Evolutionary conservation across 106 monocot genomes (phyloP), one percentile per base, ranked within the genome.

Genomic region (Phalaenopsis aphrodite): DNA sequence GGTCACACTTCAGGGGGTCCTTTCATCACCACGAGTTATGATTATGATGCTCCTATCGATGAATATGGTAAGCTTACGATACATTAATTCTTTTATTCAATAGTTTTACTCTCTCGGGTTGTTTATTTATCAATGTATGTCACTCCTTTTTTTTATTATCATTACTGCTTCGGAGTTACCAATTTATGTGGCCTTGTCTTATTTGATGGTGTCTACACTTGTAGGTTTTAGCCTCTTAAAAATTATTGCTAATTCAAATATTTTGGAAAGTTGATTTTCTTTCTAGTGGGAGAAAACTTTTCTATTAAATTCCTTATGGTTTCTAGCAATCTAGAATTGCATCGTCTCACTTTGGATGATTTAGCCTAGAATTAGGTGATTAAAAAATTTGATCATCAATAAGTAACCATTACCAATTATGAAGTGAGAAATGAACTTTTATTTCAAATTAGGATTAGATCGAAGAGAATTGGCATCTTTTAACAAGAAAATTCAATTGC

Each of bases 21-120:
- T 57, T 95, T 99, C 80, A 91, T 99, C 77, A 81, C 99, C 45
- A 99, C 99, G 16, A 99, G 99, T 79, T 99, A 99, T 85, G 99
- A 99, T 75, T 99, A 99, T 78, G 92, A 99, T 91, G 98, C 98
- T 78, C 98, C 98, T 3, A 93, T 99, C 42, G 95, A 99, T 82
- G 99, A 99, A 80, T 99, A 99, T 85, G 99, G 99, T 99, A 86
- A 77, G 83, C 18, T 75, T 68, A 6, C 2, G 10, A 58, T 82
- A 14, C n/a, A 15, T 41, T 9, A 37, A 3, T 73, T 3, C 4
- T 16, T 41, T 17, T 12, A 43, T 36, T 56, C 7, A 14, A 15
- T 56, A 76, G 19, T 15, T 41, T 19, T 38, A 74, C 24, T 47
- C 14, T 30, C 36, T 47, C 49, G 9, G 48, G 48, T 1, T 49